Evolutionary conservation across 208 protist genomes (phyloP).

Genomic region (Acanthamoeba triangularis): DNA sequence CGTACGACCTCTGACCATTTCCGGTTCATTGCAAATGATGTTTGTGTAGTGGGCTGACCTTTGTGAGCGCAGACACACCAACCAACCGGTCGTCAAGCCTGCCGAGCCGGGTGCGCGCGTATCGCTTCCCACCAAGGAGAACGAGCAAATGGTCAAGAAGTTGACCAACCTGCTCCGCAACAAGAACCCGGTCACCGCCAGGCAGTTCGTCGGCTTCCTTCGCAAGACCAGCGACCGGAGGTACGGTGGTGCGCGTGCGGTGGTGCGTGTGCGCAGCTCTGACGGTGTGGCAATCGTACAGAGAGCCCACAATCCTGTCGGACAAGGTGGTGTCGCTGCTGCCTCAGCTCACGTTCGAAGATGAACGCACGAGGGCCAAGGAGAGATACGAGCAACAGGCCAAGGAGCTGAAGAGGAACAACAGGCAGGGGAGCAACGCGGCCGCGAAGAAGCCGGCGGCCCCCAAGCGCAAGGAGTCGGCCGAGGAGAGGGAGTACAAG

Average conservation of each 20-base stretch:
- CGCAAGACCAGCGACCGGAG: constrained; percentile 10
- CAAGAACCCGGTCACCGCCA: constrained; percentile 23
- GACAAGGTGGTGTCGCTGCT: constrained; percentile 21
- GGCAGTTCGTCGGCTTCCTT: not conserved
- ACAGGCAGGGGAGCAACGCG: not conserved
- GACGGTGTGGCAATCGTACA: not conserved
- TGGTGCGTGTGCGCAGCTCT: not conserved
- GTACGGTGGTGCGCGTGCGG: not conserved
- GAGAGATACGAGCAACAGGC: not conserved
- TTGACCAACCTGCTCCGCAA: constrained; percentile 15
- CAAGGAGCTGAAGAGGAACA: not conserved
- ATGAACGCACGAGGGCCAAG: constrained; percentile 11
- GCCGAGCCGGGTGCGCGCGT: not conserved
- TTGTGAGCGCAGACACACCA: not conserved
- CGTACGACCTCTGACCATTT: too few relatives aligned
- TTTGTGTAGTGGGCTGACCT: not conserved
- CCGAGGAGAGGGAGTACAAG: not conserved
- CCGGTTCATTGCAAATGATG: too few relatives aligned
- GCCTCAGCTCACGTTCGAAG: constrained; percentile 35
- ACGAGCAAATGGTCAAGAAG: constrained; percentile 51
- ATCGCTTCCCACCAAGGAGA: not conserved
- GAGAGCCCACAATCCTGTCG: constrained; percentile 20
- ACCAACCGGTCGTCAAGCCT: not conserved
- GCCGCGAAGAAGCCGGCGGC: not conserved
- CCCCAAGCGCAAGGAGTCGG: constrained; percentile 24